Base-by-base conservation (phyloP, 2,329 filamentous ascomycete genomes). In the Cryoendolithus antarcticus region DNA sequence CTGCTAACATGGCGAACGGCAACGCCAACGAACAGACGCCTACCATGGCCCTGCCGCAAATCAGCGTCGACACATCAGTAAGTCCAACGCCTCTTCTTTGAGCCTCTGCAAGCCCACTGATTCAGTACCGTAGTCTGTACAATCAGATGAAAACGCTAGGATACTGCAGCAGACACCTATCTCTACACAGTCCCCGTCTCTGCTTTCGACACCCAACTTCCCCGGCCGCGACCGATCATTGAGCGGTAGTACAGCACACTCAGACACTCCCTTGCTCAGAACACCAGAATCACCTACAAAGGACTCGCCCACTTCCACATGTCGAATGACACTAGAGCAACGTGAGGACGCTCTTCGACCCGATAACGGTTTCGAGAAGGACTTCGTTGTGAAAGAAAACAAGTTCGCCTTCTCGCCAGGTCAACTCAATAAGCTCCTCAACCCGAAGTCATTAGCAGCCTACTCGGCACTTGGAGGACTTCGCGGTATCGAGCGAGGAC, bases 381-480 rank as follows among this genome's bases (percentile, higher is more conserved):
- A 89, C 46, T 94, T 93, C 51, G 51, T 74, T 31, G 71, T 89
- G 6, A 70, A 80, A 4, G 69, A 86, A 56, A 93, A 91, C 57
- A 80, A 80, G 0, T 94, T 94, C 54, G 86, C 85, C 11, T 94
- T 85, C 56, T 76, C 78, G 2, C 79, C 79, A 6, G 86, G 88
- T 7, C 80, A 93, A 54, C 68, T 95, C 45, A 80, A 78, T 45
- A 89, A 89, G 61, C 64, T 91, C 6, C 67, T 86, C 37, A 88
- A 88, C 46, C 83, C 84, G 0, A 91, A 91, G 62, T 86, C 72
- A 49, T 65, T 83, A 43, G 67, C 74, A 21, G 83, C 82, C 3
- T 86, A 88, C 45, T 75, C 80, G 48, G 81, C 81, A 4, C 61
- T 91, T 2, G 84, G 84, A 40, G 84, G 84, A 35, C 57, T 89